A percentile compares a stretch with the other conserved stretches of the same genome.
These are phyloP conservation scores for Psilocybe tampanensis DNA, from an alignment of 768 basidiomycete species.

Conservation along the genomic window DNA sequence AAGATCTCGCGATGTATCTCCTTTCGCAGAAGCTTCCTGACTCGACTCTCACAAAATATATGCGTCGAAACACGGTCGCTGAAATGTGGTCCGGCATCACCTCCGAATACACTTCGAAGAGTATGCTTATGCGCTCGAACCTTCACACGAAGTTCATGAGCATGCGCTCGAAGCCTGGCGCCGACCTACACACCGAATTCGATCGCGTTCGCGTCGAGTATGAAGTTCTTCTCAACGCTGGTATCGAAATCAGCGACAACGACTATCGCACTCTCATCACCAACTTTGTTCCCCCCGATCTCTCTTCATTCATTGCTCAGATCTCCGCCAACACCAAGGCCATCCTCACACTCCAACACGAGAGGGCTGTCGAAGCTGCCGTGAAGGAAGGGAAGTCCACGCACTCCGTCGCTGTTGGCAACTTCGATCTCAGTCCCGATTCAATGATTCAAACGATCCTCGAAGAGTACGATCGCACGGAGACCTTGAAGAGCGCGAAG, in stretches of 20 bases:
- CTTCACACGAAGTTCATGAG: slow-evolving; percentile 3
- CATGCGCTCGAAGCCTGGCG: neutral
- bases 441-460: slow-evolving; percentile 1
- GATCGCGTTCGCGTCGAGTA: neutral
- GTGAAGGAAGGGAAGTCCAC: too few relatives aligned
- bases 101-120: neutral
- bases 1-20: slow-evolving; percentile 3
- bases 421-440: neutral
- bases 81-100: neutral
- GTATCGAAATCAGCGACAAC: neutral
- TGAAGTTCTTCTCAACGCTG: neutral
- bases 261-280: slow-evolving; percentile 2
- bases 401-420: neutral
- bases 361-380: neutral
- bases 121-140: slow-evolving; percentile 1
- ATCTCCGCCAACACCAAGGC: slow-evolving; percentile 3
- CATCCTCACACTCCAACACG: neutral
- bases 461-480: neutral
- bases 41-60: neutral
- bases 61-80: neutral
- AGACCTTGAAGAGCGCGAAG: neutral
- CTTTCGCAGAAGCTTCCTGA: slow-evolving; percentile 2
- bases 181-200: neutral
- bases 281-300: neutral
- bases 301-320: slow-evolving; percentile 3